Conservation (phyloP, 805 yeast genomes). For the Zygosaccharomyces kombuchaensis region DNA sequence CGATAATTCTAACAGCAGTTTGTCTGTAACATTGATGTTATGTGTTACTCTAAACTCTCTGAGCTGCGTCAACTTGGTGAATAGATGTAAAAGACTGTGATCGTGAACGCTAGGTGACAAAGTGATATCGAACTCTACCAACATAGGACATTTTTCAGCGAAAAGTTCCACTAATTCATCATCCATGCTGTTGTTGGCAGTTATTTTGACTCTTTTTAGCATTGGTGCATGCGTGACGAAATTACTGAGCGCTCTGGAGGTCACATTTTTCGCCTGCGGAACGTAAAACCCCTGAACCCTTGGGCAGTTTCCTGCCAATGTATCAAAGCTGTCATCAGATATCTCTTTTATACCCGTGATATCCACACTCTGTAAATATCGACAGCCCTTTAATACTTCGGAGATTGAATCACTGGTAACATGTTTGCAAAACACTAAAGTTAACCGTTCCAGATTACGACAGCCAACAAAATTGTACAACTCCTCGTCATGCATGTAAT, state of each 20-base stretch:
- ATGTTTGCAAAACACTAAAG: conserved; percentile 73
- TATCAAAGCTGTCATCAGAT: conserved; percentile 63
- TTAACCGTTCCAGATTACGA: conserved; percentile 74
- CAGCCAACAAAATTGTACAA: conserved; percentile 62
- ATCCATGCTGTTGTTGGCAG: conserved; percentile 62
- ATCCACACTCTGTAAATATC: conserved; percentile 77
- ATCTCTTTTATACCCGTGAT: conserved; percentile 70
- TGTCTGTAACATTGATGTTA: conserved; percentile 65
- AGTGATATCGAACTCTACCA: conserved; percentile 88
- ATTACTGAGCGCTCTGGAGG: conserved; percentile 56
- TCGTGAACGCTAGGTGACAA: conserved; percentile 73
- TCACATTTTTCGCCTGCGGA: conserved; percentile 72
- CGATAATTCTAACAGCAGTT: conserved; percentile 43
- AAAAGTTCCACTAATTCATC: conserved; percentile 58
- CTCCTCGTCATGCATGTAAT: conserved; percentile 58
- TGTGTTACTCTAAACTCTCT: conserved; percentile 82
- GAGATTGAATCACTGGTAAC: conserved; percentile 60
- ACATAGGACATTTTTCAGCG: conserved; percentile 65
- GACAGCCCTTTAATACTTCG: conserved; percentile 58
- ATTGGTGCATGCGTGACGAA: conserved; percentile 62
- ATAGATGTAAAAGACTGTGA: conserved; percentile 50
- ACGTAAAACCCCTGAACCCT: conserved; percentile 87
- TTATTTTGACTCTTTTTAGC: conserved; percentile 77
- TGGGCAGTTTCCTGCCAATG: conserved; percentile 66
- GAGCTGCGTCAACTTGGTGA: conserved; percentile 60